Evolutionary conservation across 768 basidiomycete species (phyloP).

Genomic region (Psilocybe cyanescens): DNA sequence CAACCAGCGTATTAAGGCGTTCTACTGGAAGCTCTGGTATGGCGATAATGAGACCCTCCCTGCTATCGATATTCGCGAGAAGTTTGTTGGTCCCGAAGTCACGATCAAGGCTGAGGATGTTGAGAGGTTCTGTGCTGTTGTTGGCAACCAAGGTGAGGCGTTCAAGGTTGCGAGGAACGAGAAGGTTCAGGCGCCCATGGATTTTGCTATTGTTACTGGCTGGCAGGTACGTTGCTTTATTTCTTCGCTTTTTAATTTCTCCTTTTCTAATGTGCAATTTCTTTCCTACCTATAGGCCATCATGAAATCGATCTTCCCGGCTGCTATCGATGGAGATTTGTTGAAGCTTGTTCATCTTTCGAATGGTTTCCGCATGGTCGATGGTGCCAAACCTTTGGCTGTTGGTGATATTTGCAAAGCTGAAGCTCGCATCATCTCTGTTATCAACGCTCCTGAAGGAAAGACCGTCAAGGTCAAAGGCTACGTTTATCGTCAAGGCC

Average conservation of each 20-base stretch:
- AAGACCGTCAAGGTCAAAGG: conserved; percentile 94
- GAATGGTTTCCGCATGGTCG: conserved; percentile 91
- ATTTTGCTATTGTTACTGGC: conserved; percentile 97
- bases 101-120: conserved; percentile 76
- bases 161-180: conserved; percentile 81
- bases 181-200: conserved; percentile 90
- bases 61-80: conserved; percentile 77
- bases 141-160: conserved; percentile 90
- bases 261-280: conserved; percentile 9
- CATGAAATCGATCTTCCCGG: conserved; percentile 97
- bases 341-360: conserved; percentile 96
- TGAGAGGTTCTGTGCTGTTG: conserved; percentile 89
- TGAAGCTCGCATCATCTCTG: conserved; percentile 86
- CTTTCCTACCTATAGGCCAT: conserved; percentile 68
- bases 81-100: conserved; percentile 87
- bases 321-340: conserved; percentile 89
- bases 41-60: conserved; percentile 83
- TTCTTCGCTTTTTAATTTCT: conserved; percentile 1
- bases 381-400: conserved; percentile 74
- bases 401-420: conserved; percentile 92
- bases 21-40: conserved; percentile 99
- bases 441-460: conserved; percentile 88
- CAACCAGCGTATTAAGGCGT: conserved; percentile 91
- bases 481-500: conserved; percentile 72
- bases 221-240: conserved; percentile 78